Evolutionary conservation across 1,139 yeast species (phyloP).

Genomic region (Lodderomyces margitis): DNA sequence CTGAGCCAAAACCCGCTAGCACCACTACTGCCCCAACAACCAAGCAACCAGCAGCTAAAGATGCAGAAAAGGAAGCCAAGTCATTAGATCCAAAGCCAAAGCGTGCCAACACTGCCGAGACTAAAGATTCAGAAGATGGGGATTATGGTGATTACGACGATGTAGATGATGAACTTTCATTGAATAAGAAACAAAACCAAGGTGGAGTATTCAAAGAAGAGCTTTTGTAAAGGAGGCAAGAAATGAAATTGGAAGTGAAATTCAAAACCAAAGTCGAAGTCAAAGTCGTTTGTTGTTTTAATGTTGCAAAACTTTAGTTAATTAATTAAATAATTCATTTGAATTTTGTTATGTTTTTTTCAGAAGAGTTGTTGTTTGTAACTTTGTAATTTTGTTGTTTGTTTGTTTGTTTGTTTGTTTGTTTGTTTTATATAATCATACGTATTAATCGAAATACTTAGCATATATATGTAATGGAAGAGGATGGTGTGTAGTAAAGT

Average conservation of each 20-base stretch:
- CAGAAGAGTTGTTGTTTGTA: too few relatives aligned
- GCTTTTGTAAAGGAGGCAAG: slow-evolving; percentile 22
- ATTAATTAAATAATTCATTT: too few relatives aligned
- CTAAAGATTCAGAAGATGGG: slow-evolving; percentile 9
- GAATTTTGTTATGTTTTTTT: too few relatives aligned
- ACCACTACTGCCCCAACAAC: slow-evolving; percentile 5
- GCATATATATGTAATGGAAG: too few relatives aligned
- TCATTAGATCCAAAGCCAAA: neutral
- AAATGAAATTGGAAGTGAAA: too few relatives aligned
- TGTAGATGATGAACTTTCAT: slow-evolving; percentile 28
- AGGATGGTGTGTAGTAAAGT: too few relatives aligned
- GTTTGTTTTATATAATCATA: slow-evolving; percentile 5
- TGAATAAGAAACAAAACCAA: slow-evolving; percentile 22
- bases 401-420: slow-evolving; percentile 4
- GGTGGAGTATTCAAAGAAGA: slow-evolving; percentile 49
- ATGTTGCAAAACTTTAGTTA: too few relatives aligned
- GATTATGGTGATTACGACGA: slow-evolving; percentile 15
- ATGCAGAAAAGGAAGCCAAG: slow-evolving; percentile 14
- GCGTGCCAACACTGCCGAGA: neutral
- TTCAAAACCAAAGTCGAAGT: too few relatives aligned
- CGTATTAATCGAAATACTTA: too few relatives aligned
- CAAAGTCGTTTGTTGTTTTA: too few relatives aligned
- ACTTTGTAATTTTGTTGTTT: too few relatives aligned
- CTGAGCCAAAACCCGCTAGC: slow-evolving; percentile 8
- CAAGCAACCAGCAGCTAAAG: slow-evolving; percentile 15